Percentiles rank a stretch among this genome's conserved stretches.
These are phyloP conservation scores for Syzygium malaccense DNA, from an alignment of 441 rosid genomes.

Conservation along the genomic window DNA sequence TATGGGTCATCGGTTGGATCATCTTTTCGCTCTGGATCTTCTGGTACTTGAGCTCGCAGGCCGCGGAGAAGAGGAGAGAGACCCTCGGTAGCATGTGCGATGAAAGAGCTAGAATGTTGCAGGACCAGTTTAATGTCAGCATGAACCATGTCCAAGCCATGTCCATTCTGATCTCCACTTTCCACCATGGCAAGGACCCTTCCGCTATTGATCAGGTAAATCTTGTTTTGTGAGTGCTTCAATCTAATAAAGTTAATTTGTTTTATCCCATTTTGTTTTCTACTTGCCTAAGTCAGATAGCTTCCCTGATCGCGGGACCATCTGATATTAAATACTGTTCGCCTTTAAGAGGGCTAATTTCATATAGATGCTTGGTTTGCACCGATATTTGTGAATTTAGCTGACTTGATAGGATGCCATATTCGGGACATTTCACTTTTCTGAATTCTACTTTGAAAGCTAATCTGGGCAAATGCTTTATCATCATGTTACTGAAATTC, in stretches of 20 bases:
- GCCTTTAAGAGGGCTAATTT: not conserved
- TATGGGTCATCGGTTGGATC: constrained; percentile 59
- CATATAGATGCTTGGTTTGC: not conserved
- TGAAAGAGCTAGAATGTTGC: constrained; percentile 91
- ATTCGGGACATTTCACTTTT: not conserved
- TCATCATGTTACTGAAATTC: not conserved
- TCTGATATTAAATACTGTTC: not conserved
- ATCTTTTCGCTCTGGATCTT: constrained; percentile 40
- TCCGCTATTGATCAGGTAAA: constrained; percentile 90
- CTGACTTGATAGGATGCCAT: not conserved
- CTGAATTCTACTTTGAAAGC: not conserved
- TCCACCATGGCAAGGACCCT: constrained; percentile 79
- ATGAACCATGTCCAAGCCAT: constrained; percentile 95
- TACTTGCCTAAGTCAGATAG: not conserved
- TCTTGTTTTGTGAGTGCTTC: not conserved
- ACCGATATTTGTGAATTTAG: not conserved
- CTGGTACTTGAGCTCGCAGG: constrained; percentile 59
- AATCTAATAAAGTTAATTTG: not conserved
- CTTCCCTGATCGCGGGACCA: not conserved
- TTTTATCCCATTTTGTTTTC: not conserved
- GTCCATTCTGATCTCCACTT: constrained; percentile 85
- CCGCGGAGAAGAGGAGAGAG: constrained; percentile 72
- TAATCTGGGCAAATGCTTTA: not conserved
- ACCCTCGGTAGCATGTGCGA: constrained; percentile 81
- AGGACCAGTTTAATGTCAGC: constrained; percentile 96